Percentiles rank a stretch among this genome's conserved stretches.
phyloP scores from a whole-genome alignment of 2,329 filamentous ascomycete genomes.

The Arthrobotrys musiformis region DNA sequence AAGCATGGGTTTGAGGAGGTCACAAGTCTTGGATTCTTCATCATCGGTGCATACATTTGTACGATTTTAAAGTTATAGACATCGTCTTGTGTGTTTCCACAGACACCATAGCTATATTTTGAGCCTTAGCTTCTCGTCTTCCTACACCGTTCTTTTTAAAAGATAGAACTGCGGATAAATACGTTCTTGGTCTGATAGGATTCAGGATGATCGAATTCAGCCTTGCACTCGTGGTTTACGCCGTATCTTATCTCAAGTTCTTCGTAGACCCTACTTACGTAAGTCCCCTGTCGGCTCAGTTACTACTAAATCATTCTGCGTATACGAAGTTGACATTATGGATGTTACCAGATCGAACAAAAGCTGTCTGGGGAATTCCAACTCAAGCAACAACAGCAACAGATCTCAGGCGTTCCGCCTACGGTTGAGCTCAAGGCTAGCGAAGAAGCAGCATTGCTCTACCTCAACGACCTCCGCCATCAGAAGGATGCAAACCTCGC shows the following conservation, averaged over 20 bases:
- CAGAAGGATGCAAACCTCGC: not conserved
- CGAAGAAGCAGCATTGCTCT: not conserved
- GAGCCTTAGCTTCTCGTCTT: not conserved
- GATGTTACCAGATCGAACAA: not conserved
- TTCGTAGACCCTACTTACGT: slow-evolving; percentile 4
- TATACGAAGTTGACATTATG: not conserved
- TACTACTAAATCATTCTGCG: no score
- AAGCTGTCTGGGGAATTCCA: not conserved
- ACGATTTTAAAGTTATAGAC: no score
- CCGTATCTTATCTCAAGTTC: not conserved
- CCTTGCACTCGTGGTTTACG: not conserved
- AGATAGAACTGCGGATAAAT: not conserved
- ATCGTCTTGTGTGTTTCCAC: no score
- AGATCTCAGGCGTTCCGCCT: no score
- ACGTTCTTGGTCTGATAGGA: not conserved
- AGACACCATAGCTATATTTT: not conserved
- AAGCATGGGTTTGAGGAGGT: not conserved
- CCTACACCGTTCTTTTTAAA: not conserved
- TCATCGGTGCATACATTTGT: no score
- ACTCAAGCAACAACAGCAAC: not conserved
- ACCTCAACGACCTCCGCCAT: not conserved
- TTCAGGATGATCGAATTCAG: not conserved
- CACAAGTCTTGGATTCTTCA: not conserved
- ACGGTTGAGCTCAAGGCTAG: not conserved
- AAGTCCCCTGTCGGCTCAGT: not conserved